Evolutionary conservation across 805 yeast species (phyloP).

Genomic region (Millerozyma miso): DNA sequence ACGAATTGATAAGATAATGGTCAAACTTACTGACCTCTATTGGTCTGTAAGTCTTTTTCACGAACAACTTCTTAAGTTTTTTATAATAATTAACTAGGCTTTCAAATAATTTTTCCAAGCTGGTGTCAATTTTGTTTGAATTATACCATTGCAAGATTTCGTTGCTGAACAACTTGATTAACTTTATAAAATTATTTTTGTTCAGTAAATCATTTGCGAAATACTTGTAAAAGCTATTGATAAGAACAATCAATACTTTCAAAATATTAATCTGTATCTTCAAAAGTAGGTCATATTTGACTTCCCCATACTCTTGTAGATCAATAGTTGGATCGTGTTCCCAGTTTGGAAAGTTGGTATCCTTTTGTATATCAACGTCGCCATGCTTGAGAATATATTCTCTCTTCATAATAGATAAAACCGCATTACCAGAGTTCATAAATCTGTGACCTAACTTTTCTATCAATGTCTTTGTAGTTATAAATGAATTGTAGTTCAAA

Average conservation of each 20-base stretch:
- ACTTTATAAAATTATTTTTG: conserved; percentile 56
- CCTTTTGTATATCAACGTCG: conserved; percentile 7
- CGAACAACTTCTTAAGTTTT: conserved; percentile 62
- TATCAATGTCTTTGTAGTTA: conserved; percentile 35
- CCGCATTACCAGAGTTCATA: conserved; percentile 42
- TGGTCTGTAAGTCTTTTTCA: conserved; percentile 69
- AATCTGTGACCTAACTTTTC: conserved; percentile 39
- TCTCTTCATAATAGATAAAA: conserved; percentile 39
- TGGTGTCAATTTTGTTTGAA: conserved; percentile 34
- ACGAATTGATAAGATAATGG: conserved; percentile 33
- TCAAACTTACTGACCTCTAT: conserved; percentile 37
- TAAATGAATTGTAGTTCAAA: conserved; percentile 37
- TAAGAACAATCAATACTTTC: conserved; percentile 68
- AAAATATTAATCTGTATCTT: conserved; percentile 79
- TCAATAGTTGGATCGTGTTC: conserved; percentile 33
- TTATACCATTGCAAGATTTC: conserved; percentile 53
- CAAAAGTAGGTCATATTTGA: conserved; percentile 64
- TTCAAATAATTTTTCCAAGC: conserved; percentile 34
- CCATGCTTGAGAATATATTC: conserved; percentile 13
- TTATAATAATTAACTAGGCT: conserved; percentile 49
- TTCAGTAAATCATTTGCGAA: conserved; percentile 65
- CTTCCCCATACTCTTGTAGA: conserved; percentile 39
- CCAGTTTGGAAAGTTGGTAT: conserved; percentile 58
- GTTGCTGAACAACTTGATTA: conserved; percentile 63
- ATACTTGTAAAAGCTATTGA: conserved; percentile 69